Conservation (phyloP, 2,329 filamentous ascomycete genomes). For the Apiospora hydei region DNA sequence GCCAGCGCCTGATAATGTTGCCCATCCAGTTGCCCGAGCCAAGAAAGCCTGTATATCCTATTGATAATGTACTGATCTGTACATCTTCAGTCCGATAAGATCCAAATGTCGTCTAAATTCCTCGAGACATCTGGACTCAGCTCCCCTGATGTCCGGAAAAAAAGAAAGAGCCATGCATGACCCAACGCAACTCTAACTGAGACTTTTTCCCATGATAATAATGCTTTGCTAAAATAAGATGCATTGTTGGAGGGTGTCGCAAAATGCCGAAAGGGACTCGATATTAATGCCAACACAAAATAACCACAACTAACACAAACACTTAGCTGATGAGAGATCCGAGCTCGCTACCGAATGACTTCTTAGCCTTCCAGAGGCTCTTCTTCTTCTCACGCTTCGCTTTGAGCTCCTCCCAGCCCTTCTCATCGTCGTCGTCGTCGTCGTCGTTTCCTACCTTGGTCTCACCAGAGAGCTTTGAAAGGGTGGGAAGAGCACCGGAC, state of each 20-base stretch:
- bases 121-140: not conserved
- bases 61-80: not conserved
- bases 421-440: slow-evolving; percentile 68
- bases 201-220: slow-evolving; percentile 11
- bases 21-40: slow-evolving; percentile 6
- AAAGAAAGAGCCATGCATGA: not conserved
- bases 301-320: not conserved
- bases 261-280: not conserved
- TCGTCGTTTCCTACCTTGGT: slow-evolving; percentile 52
- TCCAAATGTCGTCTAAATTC: slow-evolving; percentile 14
- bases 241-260: not conserved
- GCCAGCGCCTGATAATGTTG: slow-evolving; percentile 21
- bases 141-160: not conserved
- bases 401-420: slow-evolving; percentile 75
- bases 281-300: slow-evolving; percentile 16
- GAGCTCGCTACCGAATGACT: slow-evolving; percentile 57
- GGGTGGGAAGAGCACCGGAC: slow-evolving; percentile 48
- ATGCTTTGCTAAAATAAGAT: slow-evolving; percentile 6
- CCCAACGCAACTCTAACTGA: not conserved
- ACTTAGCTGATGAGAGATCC: slow-evolving; percentile 53
- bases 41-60: slow-evolving; percentile 2
- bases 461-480: slow-evolving; percentile 48
- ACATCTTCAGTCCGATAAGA: not conserved
- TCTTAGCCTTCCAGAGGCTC: slow-evolving; percentile 70
- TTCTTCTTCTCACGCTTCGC: slow-evolving; percentile 73